phyloP scores from a whole-genome alignment of 2,329 filamentous ascomycete genomes.

The Ascochyta fabae region DNA sequence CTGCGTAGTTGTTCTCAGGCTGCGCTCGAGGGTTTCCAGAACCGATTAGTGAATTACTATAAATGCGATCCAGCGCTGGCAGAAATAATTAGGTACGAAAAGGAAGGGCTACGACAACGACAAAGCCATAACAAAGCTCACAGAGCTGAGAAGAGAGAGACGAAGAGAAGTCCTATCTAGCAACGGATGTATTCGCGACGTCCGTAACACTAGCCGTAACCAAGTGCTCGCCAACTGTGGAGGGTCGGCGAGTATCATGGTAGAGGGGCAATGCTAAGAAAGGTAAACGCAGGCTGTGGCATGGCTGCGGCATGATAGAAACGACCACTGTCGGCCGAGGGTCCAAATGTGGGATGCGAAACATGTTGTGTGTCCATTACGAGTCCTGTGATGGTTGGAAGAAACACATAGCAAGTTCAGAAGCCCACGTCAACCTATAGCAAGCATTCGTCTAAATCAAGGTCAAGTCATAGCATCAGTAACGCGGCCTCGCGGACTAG shows the following conservation, averaged over 20 bases:
- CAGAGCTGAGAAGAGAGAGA: conserved; percentile 3
- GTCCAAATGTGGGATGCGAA: conserved; percentile 21
- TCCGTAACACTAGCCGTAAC: conserved; percentile 8
- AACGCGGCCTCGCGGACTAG: not conserved
- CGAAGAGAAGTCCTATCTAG: not conserved
- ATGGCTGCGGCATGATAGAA: conserved; percentile 30
- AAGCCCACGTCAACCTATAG: not conserved
- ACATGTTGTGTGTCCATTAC: conserved; percentile 14
- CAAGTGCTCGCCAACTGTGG: conserved; percentile 17
- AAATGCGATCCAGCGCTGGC: conserved; percentile 30
- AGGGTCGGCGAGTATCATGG: conserved; percentile 13
- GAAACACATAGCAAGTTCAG: not conserved
- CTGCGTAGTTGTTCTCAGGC: not conserved
- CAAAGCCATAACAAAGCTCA: conserved; percentile 7
- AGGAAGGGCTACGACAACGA: conserved; percentile 5
- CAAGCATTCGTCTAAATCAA: not conserved
- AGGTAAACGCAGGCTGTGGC: conserved; percentile 25
- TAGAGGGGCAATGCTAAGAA: conserved; percentile 17
- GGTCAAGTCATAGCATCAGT: too few species aligned
- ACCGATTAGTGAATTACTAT: conserved; percentile 19
- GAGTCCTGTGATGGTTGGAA: conserved; percentile 8
- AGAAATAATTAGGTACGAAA: conserved; percentile 6
- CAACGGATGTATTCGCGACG: not conserved
- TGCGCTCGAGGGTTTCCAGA: conserved; percentile 7
- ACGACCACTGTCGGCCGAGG: conserved; percentile 17